These are phyloP conservation scores for Gigaspora rosea DNA, from an alignment of 192 early-diverging fungal species.

Conservation along the genomic window DNA sequence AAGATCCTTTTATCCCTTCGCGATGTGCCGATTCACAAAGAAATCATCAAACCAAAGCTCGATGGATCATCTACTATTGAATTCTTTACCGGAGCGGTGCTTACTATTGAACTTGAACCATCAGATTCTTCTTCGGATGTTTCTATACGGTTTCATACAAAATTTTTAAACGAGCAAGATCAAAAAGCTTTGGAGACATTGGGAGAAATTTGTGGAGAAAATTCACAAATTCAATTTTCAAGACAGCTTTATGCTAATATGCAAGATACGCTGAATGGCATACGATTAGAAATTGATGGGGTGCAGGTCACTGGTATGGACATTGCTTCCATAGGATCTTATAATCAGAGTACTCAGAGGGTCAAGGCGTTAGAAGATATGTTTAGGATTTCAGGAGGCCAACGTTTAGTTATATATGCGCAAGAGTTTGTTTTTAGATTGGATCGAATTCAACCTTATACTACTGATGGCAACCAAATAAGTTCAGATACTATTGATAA, in stretches of 20 bases:
- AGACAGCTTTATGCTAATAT: slow-evolving; percentile 7
- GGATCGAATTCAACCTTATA: not conserved
- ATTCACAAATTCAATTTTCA: slow-evolving; percentile 25
- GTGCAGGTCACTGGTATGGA: slow-evolving; percentile 28
- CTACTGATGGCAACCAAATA: not conserved
- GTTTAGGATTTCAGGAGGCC: slow-evolving; percentile 19
- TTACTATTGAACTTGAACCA: slow-evolving; percentile 19
- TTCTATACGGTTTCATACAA: slow-evolving; percentile 27
- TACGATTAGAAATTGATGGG: slow-evolving; percentile 33
- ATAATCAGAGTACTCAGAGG: slow-evolving; percentile 13
- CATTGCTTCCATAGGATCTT: slow-evolving; percentile 26
- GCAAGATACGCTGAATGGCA: slow-evolving; percentile 22
- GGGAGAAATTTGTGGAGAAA: slow-evolving; percentile 27
- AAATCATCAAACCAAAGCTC: slow-evolving; percentile 27
- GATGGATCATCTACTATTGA: slow-evolving; percentile 23
- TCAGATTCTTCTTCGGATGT: not conserved
- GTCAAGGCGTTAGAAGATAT: slow-evolving; percentile 28
- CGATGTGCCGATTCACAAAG: slow-evolving; percentile 28
- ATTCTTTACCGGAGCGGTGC: slow-evolving; percentile 32
- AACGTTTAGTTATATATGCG: slow-evolving; percentile 23
- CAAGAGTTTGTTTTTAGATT: slow-evolving; percentile 31
- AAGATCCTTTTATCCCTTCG: slow-evolving; percentile 30
- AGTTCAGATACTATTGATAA: not conserved
- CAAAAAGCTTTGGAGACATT: slow-evolving; percentile 24
- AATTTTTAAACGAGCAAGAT: slow-evolving; percentile 30